Percentiles rank a stretch among this genome's conserved stretches.
Evolutionary conservation across 768 basidiomycete species (phyloP).

Genomic region (Polyporus arcularius): DNA sequence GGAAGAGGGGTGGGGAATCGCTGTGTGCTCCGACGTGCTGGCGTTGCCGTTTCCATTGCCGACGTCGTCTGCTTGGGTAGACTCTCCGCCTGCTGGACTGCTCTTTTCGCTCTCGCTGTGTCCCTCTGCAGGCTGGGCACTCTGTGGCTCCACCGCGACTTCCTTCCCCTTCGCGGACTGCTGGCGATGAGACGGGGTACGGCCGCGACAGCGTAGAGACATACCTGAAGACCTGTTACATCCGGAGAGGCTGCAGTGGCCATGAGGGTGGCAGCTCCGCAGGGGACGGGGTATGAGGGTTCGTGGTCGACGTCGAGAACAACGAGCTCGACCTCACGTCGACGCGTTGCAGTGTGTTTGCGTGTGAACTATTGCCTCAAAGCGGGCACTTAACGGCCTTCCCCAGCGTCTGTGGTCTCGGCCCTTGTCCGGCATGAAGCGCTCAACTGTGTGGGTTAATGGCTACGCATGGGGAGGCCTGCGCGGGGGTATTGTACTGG

Average conservation of each 20-base stretch:
- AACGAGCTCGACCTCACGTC: slow-evolving; percentile 25
- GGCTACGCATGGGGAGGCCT: too few relatives aligned
- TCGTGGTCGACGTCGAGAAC: slow-evolving; percentile 27
- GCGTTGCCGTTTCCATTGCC: slow-evolving; percentile 10
- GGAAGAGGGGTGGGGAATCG: slow-evolving; percentile 2
- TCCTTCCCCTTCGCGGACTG: slow-evolving; percentile 28
- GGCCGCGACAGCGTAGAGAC: neutral
- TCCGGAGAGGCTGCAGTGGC: slow-evolving; percentile 24
- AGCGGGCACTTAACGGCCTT: slow-evolving; percentile 11
- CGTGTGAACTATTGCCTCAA: slow-evolving; percentile 19
- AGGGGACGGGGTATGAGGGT: slow-evolving; percentile 30
- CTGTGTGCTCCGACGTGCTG: slow-evolving; percentile 7
- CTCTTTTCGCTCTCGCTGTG: slow-evolving; percentile 22
- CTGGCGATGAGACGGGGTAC: slow-evolving; percentile 3
- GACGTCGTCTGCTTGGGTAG: slow-evolving; percentile 6
- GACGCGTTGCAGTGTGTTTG: slow-evolving; percentile 31
- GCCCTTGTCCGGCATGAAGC: neutral
- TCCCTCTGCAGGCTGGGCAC: slow-evolving; percentile 28
- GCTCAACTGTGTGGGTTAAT: neutral
- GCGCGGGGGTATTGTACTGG: neutral
- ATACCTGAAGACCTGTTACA: slow-evolving; percentile 18
- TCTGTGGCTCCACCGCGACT: slow-evolving; percentile 25
- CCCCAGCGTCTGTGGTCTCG: neutral
- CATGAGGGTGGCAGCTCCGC: slow-evolving; percentile 29
- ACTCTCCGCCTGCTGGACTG: slow-evolving; percentile 14